Evolutionary conservation across 2,329 filamentous ascomycete species (phyloP).

Genomic region (Eutypa lata): DNA sequence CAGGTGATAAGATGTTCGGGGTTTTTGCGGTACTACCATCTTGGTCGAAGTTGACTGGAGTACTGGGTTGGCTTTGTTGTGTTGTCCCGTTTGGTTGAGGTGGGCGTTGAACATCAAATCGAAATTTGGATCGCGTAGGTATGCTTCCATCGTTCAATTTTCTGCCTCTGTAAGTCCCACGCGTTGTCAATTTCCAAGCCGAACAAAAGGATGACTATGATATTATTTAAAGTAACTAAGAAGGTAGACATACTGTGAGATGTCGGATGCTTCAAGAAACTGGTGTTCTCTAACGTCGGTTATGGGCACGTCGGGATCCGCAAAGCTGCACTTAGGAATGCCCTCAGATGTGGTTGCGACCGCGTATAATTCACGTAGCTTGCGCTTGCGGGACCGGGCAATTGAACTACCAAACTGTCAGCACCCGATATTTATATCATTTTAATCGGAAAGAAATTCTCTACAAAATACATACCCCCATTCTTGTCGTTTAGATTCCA

Average conservation of each 20-base stretch:
- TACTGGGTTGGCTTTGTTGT: neutral
- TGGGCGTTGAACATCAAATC: conserved; percentile 35
- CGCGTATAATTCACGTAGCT: conserved; percentile 81
- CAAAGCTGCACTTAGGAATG: conserved; percentile 57
- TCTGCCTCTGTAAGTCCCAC: conserved; percentile 35
- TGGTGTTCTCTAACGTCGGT: conserved; percentile 49
- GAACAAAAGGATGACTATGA: too few species aligned
- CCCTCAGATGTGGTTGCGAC: conserved; percentile 68
- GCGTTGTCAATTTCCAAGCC: too few species aligned
- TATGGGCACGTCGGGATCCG: conserved; percentile 54
- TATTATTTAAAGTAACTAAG: neutral
- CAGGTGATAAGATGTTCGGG: neutral
- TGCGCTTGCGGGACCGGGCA: conserved; percentile 83
- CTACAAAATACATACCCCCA: conserved; percentile 52
- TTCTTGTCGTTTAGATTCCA: conserved; percentile 63
- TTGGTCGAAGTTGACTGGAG: neutral
- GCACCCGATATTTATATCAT: conserved; percentile 42
- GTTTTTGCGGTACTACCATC: neutral
- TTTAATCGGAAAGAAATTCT: conserved; percentile 47
- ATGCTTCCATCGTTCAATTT: conserved; percentile 52
- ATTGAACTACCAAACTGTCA: conserved; percentile 57
- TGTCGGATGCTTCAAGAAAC: conserved; percentile 56
- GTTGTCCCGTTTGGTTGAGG: conserved; percentile 5
- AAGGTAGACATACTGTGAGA: conserved; percentile 53
- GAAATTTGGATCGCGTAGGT: conserved; percentile 44